Conservation (phyloP, 306 rosid species). For the Mimosa bimucronata region DNA sequence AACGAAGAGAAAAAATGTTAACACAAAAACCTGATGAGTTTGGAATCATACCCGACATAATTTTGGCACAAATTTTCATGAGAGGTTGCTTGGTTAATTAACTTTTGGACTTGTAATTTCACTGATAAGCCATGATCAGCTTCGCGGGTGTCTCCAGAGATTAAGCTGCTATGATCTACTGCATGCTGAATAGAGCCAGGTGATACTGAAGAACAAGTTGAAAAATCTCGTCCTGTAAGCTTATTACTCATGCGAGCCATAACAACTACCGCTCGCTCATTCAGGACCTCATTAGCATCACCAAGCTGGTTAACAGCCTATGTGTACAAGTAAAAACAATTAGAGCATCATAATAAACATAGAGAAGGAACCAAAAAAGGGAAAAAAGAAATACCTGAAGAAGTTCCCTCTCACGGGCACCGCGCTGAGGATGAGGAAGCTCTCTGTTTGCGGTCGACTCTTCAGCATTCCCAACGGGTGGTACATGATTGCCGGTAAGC, state of each 20-base stretch:
- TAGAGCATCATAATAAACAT: constrained; percentile 33
- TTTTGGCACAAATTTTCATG: constrained; percentile 96
- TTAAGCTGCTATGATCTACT: constrained; percentile 69
- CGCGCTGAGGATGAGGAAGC: constrained; percentile 91
- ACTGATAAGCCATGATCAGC: constrained; percentile 89
- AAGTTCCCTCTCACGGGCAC: constrained; percentile 95
- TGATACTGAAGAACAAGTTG: constrained; percentile 63
- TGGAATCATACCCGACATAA: constrained; percentile 81
- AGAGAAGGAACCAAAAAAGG: constrained; percentile 25
- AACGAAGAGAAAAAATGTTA: background rate
- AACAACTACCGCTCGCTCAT: constrained; percentile 96
- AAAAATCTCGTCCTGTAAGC: constrained; percentile 97
- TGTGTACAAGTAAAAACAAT: constrained; percentile 34
- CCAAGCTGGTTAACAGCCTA: constrained; percentile 99
- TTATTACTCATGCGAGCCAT: constrained; percentile 97
- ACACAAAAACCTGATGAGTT: background rate
- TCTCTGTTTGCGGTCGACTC: constrained; percentile 73
- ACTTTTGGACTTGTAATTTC: constrained; percentile 87
- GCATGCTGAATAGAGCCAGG: constrained; percentile 62
- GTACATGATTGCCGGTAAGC: constrained; percentile 64
- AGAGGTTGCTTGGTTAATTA: constrained; percentile 83
- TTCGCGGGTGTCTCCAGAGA: constrained; percentile 83
- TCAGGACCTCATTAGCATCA: constrained; percentile 97
- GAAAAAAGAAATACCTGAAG: constrained; percentile 70
- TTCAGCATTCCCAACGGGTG: constrained; percentile 78